These are phyloP conservation scores for Claviceps paspali DNA, from an alignment of 2,329 filamentous ascomycete genomes.

Conservation along the genomic window DNA sequence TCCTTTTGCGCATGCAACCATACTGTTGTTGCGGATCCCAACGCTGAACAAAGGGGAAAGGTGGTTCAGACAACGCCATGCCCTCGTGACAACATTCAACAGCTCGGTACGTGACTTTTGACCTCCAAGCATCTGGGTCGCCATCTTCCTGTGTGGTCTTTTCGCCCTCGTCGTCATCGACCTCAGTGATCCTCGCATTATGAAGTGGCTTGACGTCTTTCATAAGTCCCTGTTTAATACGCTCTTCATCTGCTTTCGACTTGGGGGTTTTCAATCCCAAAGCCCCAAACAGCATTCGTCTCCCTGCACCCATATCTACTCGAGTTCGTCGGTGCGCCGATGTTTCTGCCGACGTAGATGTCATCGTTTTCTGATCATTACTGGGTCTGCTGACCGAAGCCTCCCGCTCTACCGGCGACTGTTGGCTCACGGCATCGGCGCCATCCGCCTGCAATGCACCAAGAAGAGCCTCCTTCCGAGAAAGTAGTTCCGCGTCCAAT, in stretches of 20 bases:
- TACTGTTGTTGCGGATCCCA: slow-evolving; percentile 65
- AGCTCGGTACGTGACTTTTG: slow-evolving; percentile 58
- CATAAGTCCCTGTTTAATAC: slow-evolving; percentile 43
- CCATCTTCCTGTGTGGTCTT: slow-evolving; percentile 14
- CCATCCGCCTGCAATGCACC: not conserved
- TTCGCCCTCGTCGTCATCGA: slow-evolving; percentile 5
- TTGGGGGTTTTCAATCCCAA: slow-evolving; percentile 56
- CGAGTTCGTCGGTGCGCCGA: slow-evolving; percentile 4
- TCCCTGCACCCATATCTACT: slow-evolving; percentile 41
- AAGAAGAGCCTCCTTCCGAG: slow-evolving; percentile 26
- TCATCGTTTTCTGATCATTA: not conserved
- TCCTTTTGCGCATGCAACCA: slow-evolving; percentile 29
- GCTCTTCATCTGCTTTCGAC: slow-evolving; percentile 51
- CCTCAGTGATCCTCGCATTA: slow-evolving; percentile 19
- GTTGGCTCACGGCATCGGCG: not conserved
- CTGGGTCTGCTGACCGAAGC: not conserved
- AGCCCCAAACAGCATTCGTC: slow-evolving; percentile 56
- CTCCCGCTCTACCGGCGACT: not conserved
- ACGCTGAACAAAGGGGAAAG: slow-evolving; percentile 78
- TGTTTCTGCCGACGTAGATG: not conserved
- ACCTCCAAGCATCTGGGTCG: slow-evolving; percentile 52
- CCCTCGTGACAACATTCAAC: slow-evolving; percentile 71
- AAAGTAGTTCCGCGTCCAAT: slow-evolving; percentile 16
- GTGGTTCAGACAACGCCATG: slow-evolving; percentile 55
- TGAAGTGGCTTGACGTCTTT: slow-evolving; percentile 30